A percentile compares a stretch with the other conserved stretches of the same genome.
Conservation (phyloP, 495 filamentous ascomycete genomes). For the Hyaloscypha finlandica region DNA sequence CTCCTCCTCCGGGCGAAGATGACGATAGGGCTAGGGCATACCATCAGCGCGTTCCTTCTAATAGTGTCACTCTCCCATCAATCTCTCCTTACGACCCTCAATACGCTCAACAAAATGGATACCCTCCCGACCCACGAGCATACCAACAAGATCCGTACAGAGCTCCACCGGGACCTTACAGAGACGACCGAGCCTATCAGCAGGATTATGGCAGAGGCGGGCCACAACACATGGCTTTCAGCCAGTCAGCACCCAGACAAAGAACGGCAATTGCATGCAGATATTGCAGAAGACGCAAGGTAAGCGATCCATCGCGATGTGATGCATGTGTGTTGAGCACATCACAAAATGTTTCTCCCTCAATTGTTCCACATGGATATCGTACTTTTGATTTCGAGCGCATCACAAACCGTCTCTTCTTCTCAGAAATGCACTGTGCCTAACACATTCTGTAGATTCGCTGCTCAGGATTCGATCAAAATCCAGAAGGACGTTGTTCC, state of each 20-base stretch:
- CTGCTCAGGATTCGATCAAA: slow-evolving; percentile 80
- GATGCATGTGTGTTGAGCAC: no score
- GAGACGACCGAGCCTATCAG: slow-evolving; percentile 29
- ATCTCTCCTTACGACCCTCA: slow-evolving; percentile 34
- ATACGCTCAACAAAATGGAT: slow-evolving; percentile 27
- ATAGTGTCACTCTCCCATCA: slow-evolving; percentile 30
- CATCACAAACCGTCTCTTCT: background rate
- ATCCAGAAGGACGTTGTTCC: slow-evolving; percentile 74
- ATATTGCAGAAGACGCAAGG: slow-evolving; percentile 82
- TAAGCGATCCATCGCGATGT: slow-evolving; percentile 39
- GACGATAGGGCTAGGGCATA: slow-evolving; percentile 43
- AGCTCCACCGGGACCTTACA: slow-evolving; percentile 20
- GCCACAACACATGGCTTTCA: slow-evolving; percentile 33
- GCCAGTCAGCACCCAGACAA: slow-evolving; percentile 71
- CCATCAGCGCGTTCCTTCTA: slow-evolving; percentile 34
- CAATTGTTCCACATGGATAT: background rate
- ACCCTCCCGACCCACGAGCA: slow-evolving; percentile 25
- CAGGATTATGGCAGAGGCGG: slow-evolving; percentile 30
- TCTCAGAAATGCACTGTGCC: background rate
- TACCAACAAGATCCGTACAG: slow-evolving; percentile 29
- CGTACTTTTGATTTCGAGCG: background rate
- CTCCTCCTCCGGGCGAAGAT: slow-evolving; percentile 49
- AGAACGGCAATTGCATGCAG: slow-evolving; percentile 83
- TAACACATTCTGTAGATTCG: slow-evolving; percentile 61
- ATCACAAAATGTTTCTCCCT: background rate